phyloP scores from a whole-genome alignment of 1,139 yeast species.

The Candida pseudocylindracea region DNA sequence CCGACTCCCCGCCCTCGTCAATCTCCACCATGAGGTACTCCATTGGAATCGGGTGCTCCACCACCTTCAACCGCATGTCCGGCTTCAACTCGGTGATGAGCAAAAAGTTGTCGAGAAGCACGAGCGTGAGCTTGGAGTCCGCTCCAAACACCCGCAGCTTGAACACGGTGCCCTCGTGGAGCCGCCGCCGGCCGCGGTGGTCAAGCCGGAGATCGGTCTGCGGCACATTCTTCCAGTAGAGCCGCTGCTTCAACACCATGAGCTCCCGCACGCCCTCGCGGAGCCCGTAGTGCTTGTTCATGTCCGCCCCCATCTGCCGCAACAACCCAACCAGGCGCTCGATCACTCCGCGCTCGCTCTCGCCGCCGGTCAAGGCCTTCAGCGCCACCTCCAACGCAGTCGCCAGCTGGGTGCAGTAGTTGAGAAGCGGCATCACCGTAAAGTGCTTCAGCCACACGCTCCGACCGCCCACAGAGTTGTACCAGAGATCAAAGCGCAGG shows the following conservation, averaged over 20 bases:
- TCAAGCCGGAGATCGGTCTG: constrained; percentile 26
- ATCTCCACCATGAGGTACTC: constrained; percentile 34
- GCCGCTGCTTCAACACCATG: constrained; percentile 20
- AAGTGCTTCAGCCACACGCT: no score
- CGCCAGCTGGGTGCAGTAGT: no score
- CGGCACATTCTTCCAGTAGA: constrained; percentile 21
- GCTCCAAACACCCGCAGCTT: constrained; percentile 43
- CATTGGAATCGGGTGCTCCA: constrained; percentile 38
- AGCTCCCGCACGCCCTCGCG: constrained; percentile 32
- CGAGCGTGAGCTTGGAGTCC: constrained; percentile 19
- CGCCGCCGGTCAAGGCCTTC: no score
- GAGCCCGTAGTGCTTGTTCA: constrained; percentile 26
- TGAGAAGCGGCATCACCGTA: no score
- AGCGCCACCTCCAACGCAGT: no score
- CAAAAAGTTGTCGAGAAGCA: constrained; percentile 38
- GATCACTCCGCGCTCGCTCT: no score
- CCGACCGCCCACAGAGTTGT: no score
- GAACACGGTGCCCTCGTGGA: constrained; percentile 35
- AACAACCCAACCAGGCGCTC: no score
- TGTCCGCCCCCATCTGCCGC: no score
- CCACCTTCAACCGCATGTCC: constrained; percentile 12
- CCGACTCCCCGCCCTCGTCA: constrained; percentile 7
- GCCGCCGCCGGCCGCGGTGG: constrained; percentile 31
- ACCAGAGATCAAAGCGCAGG: no score
- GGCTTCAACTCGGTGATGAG: constrained; percentile 34